Percentiles rank a stretch among this genome's conserved stretches.
Evolutionary conservation across 768 basidiomycete genomes (phyloP).

Genomic region (Rhizopogon vesiculosus): DNA sequence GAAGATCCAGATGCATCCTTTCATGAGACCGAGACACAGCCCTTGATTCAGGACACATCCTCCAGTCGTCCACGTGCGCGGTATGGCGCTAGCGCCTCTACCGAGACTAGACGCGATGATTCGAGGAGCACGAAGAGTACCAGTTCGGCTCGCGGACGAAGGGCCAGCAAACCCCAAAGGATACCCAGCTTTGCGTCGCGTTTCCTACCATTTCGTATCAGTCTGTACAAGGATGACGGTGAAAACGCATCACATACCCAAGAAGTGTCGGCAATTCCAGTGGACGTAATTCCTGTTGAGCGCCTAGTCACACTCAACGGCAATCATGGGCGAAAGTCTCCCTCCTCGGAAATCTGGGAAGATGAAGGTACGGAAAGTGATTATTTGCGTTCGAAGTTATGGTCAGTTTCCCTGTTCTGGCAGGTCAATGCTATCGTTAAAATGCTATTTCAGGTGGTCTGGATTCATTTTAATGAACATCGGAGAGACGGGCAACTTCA

Average conservation of each 20-base stretch:
- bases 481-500: constrained; percentile 89
- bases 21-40: constrained; percentile 18
- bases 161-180: constrained; percentile 11
- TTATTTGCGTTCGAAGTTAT: constrained; percentile 82
- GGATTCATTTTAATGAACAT: constrained; percentile 88
- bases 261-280: constrained; percentile 23
- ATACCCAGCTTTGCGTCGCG: constrained; percentile 31
- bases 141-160: constrained; percentile 10
- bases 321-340: constrained; percentile 13
- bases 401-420: constrained; percentile 41
- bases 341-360: constrained; percentile 14
- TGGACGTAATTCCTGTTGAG: constrained; percentile 39
- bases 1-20: background rate
- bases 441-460: constrained; percentile 60
- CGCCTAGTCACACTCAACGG: constrained; percentile 14
- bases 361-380: constrained; percentile 53
- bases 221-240: constrained; percentile 7
- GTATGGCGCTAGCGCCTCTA: constrained; percentile 15
- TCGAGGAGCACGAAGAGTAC: constrained; percentile 23
- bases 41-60: constrained; percentile 12
- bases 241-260: background rate
- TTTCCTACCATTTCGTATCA: constrained; percentile 26
- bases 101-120: constrained; percentile 15
- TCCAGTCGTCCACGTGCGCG: background rate
- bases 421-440: background rate